A percentile compares a stretch with the other conserved stretches of the same genome.
phyloP scores from a whole-genome alignment of 2,329 filamentous ascomycete species.

The Dothidotthia symphoricarpi region DNA sequence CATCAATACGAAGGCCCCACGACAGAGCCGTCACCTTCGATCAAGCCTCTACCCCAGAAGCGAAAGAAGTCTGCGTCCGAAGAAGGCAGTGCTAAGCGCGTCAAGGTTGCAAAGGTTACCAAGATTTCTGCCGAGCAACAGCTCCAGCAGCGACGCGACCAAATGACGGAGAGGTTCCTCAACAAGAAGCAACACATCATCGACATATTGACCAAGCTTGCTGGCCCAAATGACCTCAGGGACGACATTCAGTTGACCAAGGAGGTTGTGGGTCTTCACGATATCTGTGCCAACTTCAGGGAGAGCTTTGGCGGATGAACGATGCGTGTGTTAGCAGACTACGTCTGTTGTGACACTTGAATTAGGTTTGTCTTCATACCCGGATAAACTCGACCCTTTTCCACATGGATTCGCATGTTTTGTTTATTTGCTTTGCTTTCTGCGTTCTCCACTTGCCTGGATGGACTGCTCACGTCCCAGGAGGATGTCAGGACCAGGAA shows the following conservation, averaged over 20 bases:
- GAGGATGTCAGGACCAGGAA: slow-evolving; percentile 24
- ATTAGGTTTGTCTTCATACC: slow-evolving; percentile 33
- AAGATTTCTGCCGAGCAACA: slow-evolving; percentile 37
- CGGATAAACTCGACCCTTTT: slow-evolving; percentile 20
- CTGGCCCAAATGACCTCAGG: slow-evolving; percentile 35
- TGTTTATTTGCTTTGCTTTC: slow-evolving; percentile 23
- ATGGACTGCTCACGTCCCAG: slow-evolving; percentile 22
- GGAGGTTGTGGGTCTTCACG: slow-evolving; percentile 35
- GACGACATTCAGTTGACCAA: slow-evolving; percentile 39
- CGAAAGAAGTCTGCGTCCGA: slow-evolving; percentile 33
- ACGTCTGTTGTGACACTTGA: slow-evolving; percentile 18
- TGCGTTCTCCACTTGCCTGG: slow-evolving; percentile 20
- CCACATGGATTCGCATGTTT: slow-evolving; percentile 19
- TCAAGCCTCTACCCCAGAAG: slow-evolving; percentile 35
- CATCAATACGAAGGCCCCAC: slow-evolving; percentile 59
- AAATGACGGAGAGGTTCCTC: slow-evolving; percentile 32
- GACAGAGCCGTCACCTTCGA: slow-evolving; percentile 35
- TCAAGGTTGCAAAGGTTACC: slow-evolving; percentile 32
- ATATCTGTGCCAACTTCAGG: slow-evolving; percentile 36
- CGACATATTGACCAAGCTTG: slow-evolving; percentile 31
- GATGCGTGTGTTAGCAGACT: slow-evolving; percentile 14
- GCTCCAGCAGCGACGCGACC: slow-evolving; percentile 32
- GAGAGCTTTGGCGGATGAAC: slow-evolving; percentile 37
- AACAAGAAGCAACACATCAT: slow-evolving; percentile 39
- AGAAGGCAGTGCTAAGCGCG: slow-evolving; percentile 35